Base-by-base conservation (phyloP, 352 stramenopile species). In the Pythium periplocum region DNA sequence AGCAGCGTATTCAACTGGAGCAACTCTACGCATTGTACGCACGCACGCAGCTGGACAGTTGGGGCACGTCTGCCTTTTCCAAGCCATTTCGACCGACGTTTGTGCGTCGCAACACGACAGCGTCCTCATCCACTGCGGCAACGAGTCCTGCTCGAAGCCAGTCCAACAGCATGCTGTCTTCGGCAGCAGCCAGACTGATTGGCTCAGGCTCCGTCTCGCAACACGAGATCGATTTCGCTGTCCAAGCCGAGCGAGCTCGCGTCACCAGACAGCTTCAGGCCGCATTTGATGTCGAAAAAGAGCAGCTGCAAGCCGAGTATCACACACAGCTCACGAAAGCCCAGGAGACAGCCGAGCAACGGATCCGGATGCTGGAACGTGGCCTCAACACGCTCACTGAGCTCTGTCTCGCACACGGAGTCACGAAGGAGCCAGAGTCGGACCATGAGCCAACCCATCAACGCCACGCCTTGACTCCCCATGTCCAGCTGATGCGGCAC, bases 1-100 rank as follows among this genome's bases (percentile, higher is more conserved):
- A 88, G 40, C 77, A 83, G 46, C 67, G 45, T 26, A 79, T 84
- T 45, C 77, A 88, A 38, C 66, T 88, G 4, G 75, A 88, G 30
- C 75, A 88, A 37, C 63, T 88, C 2, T 72, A 88, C 36, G 58
- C 71, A 12, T 59, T 87, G 1, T 87, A 87, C 33, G 70, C 74
- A 4, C 59, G 59, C 47, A 67, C 54, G n/a, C 60, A 62, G 42
- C 50, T 66, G 6, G 59, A 66, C 2, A 61, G 47, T 32, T 52
- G 71, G 6, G 63, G 67, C 7, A 26, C 17, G 17, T 26, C 17
- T 26, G 17, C 17, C 17, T 26, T 26, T 26, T 26, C 17, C 17
- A 26, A 26, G 17, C 17, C 17, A 26, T 51, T 79, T 35, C 53
- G 61, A 48, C 43, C 43, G 1, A 64, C 69, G 6, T 78, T 82